phyloP scores from a whole-genome alignment of 208 protist species.

The Tritrichomonas foetus region DNA sequence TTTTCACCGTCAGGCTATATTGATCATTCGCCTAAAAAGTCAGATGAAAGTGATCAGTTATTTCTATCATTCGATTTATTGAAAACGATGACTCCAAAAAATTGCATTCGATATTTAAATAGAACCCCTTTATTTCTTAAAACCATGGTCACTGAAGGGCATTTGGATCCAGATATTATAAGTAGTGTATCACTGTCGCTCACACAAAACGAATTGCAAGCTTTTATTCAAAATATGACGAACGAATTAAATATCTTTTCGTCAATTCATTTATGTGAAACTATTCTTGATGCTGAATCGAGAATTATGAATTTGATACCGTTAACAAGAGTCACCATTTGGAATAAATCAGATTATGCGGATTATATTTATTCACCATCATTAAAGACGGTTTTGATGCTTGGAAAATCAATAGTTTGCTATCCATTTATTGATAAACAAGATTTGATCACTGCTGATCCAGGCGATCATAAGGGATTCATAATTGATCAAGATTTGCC shows the following conservation, averaged over 20 bases:
- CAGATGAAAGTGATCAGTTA: background rate
- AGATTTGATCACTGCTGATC: background rate
- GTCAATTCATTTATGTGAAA: background rate
- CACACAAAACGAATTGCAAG: background rate
- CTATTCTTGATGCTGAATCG: background rate
- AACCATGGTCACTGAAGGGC: background rate
- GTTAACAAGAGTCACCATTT: background rate
- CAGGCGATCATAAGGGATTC: background rate
- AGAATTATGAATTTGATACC: background rate
- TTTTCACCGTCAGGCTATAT: too few relatives aligned
- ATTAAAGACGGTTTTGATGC: background rate
- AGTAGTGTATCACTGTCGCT: background rate
- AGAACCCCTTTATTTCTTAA: background rate
- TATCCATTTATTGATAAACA: background rate
- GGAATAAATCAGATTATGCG: background rate
- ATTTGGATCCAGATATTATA: background rate
- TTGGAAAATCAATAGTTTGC: background rate
- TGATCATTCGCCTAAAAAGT: background rate
- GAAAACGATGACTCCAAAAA: constrained; percentile 30
- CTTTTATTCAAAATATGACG: constrained; percentile 12
- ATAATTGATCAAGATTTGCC: background rate
- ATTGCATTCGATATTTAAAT: background rate
- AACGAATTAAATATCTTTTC: constrained; percentile 13
- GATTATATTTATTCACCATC: background rate
- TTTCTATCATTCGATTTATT: background rate